A percentile compares a stretch with the other conserved stretches of the same genome.
These are phyloP conservation scores for Diaporthe humulicola DNA, from an alignment of 2,329 filamentous ascomycete genomes.

Conservation along the genomic window DNA sequence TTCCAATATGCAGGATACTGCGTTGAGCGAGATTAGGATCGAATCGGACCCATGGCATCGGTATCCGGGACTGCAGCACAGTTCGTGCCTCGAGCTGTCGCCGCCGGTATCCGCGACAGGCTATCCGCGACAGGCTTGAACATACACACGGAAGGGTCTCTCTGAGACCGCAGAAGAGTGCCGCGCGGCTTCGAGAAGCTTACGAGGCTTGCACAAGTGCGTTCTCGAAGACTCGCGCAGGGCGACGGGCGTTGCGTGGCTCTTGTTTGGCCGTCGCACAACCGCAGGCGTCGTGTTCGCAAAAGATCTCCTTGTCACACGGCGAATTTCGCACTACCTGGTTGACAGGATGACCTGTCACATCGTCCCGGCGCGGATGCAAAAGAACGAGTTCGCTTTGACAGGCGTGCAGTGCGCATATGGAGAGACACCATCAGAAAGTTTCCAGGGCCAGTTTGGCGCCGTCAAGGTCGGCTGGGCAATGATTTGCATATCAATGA, in stretches of 20 bases:
- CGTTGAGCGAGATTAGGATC: conserved; percentile 26
- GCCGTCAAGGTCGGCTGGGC: conserved; percentile 12
- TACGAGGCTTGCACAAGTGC: neutral
- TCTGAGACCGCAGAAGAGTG: conserved; percentile 4
- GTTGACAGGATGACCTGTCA: conserved; percentile 31
- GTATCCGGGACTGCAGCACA: conserved; percentile 23
- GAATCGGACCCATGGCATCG: conserved; percentile 25
- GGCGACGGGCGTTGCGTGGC: conserved; percentile 23
- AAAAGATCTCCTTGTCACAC: conserved; percentile 7
- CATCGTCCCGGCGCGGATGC: conserved; percentile 2
- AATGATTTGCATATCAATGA: conserved; percentile 27
- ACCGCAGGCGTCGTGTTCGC: conserved; percentile 18
- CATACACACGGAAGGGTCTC: neutral
- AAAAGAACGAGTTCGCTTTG: conserved; percentile 12
- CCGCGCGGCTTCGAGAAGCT: conserved; percentile 19
- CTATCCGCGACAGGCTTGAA: neutral
- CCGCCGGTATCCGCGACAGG: conserved; percentile 17
- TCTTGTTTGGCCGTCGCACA: conserved; percentile 16
- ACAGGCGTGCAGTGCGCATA: conserved; percentile 14
- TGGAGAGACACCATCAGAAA: conserved; percentile 11
- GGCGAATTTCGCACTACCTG: conserved; percentile 14
- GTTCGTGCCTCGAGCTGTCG: neutral
- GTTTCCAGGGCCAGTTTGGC: neutral
- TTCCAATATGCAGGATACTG: conserved; percentile 29
- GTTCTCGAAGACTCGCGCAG: conserved; percentile 13